Percentiles rank a stretch among this genome's conserved stretches.
Conservation (phyloP, 345 rosid genomes). For the Bruguiera gymnorhiza region DNA sequence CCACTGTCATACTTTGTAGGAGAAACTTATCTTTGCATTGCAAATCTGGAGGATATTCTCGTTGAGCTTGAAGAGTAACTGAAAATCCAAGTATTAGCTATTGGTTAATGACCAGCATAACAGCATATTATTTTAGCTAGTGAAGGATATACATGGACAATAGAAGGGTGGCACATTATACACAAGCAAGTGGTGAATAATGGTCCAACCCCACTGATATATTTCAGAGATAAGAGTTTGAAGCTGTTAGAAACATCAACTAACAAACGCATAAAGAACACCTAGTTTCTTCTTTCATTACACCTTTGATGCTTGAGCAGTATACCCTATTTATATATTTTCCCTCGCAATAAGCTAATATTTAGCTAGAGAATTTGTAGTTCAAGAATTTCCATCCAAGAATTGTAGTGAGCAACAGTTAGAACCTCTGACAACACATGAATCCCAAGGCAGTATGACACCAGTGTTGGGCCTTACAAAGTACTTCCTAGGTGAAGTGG, state of each 20-base stretch:
- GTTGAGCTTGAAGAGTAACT: constrained; percentile 95
- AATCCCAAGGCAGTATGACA: constrained; percentile 76
- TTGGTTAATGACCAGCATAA: constrained; percentile 12
- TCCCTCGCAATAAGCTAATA: background rate
- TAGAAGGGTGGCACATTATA: constrained; percentile 6
- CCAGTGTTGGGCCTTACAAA: constrained; percentile 94
- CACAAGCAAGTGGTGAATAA: background rate
- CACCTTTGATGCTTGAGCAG: background rate
- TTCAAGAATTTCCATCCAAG: background rate
- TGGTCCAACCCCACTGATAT: background rate
- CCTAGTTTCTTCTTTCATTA: background rate
- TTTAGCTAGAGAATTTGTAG: background rate
- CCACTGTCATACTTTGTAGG: constrained; percentile 77
- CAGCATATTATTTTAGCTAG: background rate
- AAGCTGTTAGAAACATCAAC: background rate
- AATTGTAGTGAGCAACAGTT: constrained; percentile 1
- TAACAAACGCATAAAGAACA: background rate
- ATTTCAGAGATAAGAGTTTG: background rate
- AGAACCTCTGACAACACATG: constrained; percentile 67
- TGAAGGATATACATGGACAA: background rate
- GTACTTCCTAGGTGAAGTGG: constrained; percentile 97
- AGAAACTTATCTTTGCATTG: constrained; percentile 98
- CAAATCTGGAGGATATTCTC: constrained; percentile 74
- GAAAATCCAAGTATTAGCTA: constrained; percentile 19
- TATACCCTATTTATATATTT: background rate